Base-by-base conservation (phyloP, 768 basidiomycete genomes). In the Boletus rufocinnamomeus region DNA sequence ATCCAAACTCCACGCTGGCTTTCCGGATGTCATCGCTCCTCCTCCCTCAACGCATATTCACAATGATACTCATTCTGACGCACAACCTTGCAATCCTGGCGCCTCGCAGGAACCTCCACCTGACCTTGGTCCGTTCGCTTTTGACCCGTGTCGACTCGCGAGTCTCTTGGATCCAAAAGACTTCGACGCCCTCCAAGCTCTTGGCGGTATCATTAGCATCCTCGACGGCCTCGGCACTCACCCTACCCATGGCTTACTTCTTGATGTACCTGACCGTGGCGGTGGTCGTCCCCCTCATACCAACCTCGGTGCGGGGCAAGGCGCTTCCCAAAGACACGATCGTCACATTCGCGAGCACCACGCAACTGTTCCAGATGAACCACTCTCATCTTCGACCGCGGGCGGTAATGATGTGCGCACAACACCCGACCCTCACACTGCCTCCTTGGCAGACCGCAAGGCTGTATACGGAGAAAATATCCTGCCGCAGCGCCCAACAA, bases 151-250 rank as follows among this genome's bases (percentile, higher is more conserved):
- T 59, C 77, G 81, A 50, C 85, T 98, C 17, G 95, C 95, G 1
- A 83, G 85, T 59, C 82, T 97, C 53, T 85, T 98, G 38, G 95
- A 98, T 69, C 94, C 95, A 10, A 98, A 97, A 75, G 87, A 79
- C 61, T 62, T 95, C 13, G 81, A 87, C 3, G 70, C 79, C 16
- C 81, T 99, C 34, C 77, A 77, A 19, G 73, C 72, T 13, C 78
- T 96, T 37, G 95, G 94, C 21, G 97, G 97, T 43, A 76, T 81
- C 9, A 64, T 77, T 0, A 84, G 81, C 9, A 69, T 98, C 14
- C 74, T 96, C 14, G 74, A 76, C 2, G 89, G 92, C 6, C 82
- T 98, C 9, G 92, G 92, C 14, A 88, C 91, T 0, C 74, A 89
- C 61, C 65, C 72, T 3, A 75, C 79, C 4, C 74, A 61, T 27